Evolutionary conservation across 805 yeast species (phyloP).

Genomic region (Metschnikowia rubicola): DNA sequence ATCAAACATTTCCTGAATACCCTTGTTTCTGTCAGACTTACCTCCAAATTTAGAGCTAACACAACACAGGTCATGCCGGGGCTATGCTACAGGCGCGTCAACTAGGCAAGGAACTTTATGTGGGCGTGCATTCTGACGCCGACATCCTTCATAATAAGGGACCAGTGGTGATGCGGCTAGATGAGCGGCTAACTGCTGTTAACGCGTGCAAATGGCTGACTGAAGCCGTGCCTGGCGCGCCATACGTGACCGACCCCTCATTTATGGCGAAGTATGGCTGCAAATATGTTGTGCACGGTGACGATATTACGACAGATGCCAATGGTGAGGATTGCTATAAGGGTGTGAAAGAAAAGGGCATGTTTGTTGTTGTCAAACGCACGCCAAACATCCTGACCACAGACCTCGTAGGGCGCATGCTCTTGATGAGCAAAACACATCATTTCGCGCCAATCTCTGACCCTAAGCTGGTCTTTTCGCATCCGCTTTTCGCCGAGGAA

Average conservation of each 20-base stretch:
- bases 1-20: too few relatives aligned
- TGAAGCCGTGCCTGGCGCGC: conserved; percentile 68
- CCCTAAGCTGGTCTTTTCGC: conserved; percentile 17
- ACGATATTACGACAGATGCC: conserved; percentile 95
- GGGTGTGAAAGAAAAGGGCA: conserved; percentile 74
- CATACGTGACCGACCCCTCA: conserved; percentile 86
- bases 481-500: conserved; percentile 31
- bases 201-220: conserved; percentile 90
- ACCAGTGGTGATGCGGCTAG: conserved; percentile 84
- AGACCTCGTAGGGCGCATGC: conserved; percentile 87
- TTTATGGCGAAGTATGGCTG: conserved; percentile 76
- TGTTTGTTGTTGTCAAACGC: conserved; percentile 86
- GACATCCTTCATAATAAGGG: conserved; percentile 84
- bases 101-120: conserved; percentile 69
- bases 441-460: conserved; percentile 42
- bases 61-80: conserved; percentile 68
- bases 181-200: conserved; percentile 81
- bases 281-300: conserved; percentile 95
- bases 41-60: background rate
- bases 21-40: background rate
- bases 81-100: conserved; percentile 92
- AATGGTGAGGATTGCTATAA: conserved; percentile 92
- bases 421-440: conserved; percentile 57
- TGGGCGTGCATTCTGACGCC: conserved; percentile 91
- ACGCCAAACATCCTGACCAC: conserved; percentile 95